Evolutionary conservation across 2,329 filamentous ascomycete genomes (phyloP), one percentile per base, ranked within the genome.

Genomic region (Xenoacremonium recifei): DNA sequence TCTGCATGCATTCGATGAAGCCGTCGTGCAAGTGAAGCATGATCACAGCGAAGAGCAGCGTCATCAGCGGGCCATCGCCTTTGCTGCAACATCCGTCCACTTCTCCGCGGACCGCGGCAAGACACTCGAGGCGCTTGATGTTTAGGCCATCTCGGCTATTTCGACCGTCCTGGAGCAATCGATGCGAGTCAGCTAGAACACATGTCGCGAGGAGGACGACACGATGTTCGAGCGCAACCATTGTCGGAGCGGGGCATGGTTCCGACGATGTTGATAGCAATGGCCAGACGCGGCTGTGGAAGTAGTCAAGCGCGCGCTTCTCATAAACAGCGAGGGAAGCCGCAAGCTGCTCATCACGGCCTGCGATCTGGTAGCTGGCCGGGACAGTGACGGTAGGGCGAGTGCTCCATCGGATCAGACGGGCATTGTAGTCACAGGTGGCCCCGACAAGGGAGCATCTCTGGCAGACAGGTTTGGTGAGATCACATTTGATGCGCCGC

Each of bases 11-110:
- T n/a, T 67, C 64, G 3, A 69, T 56, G 27, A 66, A 65, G 2
- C 66, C 66, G 19, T 68, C 66, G 16, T 68, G 56, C 6, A 72
- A 68, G 44, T 70, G 70, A 0, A 72, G 61, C 1, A 72, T 49
- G 1, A 72, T 55, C 18, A 72, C 70, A 3, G 68, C 67, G 18
- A 71, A 64, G 1, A 72, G 34, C 0, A 64, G 38, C 0, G 48
- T 57, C 4, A 55, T 60, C 2, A 71, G 45, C 3, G 65, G 61
- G 0, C 60, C 58, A 9, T 62, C 59, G 2, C 60, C 49, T 11
- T 54, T 57, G 7, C 59, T 48, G 15, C 63, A 65, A 18, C 60
- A 64, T 1, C 52, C 56, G 19, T 61, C 58, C 1, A 64, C 57
- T 41, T 67, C 53, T 6, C 64, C 58, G 2, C 61, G 53, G 5